Percentiles rank a stretch among this genome's conserved stretches.
These are phyloP conservation scores for Neofusicoccum ribis DNA, from an alignment of 2,329 filamentous ascomycete species.

Conservation along the genomic window DNA sequence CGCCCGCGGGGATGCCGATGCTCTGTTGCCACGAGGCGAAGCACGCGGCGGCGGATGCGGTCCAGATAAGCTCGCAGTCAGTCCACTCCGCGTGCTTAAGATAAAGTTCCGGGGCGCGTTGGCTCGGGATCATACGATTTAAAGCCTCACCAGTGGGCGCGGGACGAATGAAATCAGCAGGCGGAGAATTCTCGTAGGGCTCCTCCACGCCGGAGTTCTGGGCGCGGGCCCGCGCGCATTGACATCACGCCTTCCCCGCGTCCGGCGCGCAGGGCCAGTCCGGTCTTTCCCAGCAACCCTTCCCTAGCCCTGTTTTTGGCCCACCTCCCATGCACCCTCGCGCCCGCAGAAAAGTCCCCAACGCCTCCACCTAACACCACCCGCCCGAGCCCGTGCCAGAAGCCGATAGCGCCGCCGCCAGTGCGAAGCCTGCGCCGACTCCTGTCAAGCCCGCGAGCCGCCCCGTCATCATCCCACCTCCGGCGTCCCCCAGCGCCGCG, in stretches of 20 bases:
- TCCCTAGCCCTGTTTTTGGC: background rate
- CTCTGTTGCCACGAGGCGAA: background rate
- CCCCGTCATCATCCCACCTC: background rate
- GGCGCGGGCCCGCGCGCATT: background rate
- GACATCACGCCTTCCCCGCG: slow-evolving; percentile 7
- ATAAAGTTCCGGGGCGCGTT: background rate
- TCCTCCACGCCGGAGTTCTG: background rate
- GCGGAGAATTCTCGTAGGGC: slow-evolving; percentile 4
- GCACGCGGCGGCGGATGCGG: background rate
- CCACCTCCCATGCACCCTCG: background rate
- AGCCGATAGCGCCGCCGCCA: background rate
- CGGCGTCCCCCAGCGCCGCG: background rate
- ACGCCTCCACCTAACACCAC: background rate
- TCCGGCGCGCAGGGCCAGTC: background rate
- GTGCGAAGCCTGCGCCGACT: background rate
- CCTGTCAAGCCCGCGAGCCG: background rate
- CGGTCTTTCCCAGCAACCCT: background rate
- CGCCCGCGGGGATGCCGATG: background rate
- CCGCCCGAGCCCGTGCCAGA: background rate
- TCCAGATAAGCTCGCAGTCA: slow-evolving; percentile 7
- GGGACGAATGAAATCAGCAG: background rate
- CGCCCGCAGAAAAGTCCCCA: background rate
- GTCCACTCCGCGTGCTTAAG: background rate
- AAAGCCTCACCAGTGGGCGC: background rate
- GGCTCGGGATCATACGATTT: slow-evolving; percentile 5